Evolutionary conservation across 164 flowering plant species (phyloP).

Genomic region (Liquidambar formosana): DNA sequence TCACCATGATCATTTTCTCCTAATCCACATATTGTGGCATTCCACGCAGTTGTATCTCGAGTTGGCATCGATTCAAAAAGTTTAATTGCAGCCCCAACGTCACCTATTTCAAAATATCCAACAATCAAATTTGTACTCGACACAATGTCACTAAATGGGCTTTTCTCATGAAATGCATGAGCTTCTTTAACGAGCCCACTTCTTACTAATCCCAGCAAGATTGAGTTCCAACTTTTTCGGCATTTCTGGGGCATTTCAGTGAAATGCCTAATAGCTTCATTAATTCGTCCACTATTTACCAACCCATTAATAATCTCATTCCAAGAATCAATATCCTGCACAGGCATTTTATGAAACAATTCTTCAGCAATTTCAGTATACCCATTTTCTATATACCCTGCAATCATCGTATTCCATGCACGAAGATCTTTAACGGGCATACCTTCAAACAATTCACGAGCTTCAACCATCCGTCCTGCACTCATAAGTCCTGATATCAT

Average conservation of each 20-base stretch:
- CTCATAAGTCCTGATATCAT: constrained; percentile 49
- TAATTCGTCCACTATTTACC: constrained; percentile 26
- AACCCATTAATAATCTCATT: constrained; percentile 45
- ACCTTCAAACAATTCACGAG: constrained; percentile 43
- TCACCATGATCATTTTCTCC: constrained; percentile 62
- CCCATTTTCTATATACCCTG: constrained; percentile 44
- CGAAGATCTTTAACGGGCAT: constrained; percentile 56
- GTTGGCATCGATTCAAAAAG: constrained; percentile 43
- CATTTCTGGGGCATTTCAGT: constrained; percentile 46
- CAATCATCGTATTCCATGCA: constrained; percentile 61
- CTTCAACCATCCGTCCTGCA: constrained; percentile 46
- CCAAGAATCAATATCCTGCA: constrained; percentile 47
- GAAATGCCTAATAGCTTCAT: constrained; percentile 47
- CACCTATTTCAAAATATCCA: constrained; percentile 55
- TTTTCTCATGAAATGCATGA: constrained; percentile 56
- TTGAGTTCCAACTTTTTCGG: constrained; percentile 44
- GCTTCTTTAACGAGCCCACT: constrained; percentile 46
- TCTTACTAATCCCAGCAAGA: constrained; percentile 42
- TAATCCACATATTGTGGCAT: constrained; percentile 58
- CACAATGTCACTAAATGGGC: constrained; percentile 41
- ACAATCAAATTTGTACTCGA: constrained; percentile 57
- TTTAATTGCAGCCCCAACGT: constrained; percentile 35
- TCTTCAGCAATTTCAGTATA: constrained; percentile 40
- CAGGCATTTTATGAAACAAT: constrained; percentile 56
- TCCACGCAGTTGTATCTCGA: constrained; percentile 57